Conservation (phyloP, 768 basidiomycete species). For the Nevesoporus exiguus region DNA sequence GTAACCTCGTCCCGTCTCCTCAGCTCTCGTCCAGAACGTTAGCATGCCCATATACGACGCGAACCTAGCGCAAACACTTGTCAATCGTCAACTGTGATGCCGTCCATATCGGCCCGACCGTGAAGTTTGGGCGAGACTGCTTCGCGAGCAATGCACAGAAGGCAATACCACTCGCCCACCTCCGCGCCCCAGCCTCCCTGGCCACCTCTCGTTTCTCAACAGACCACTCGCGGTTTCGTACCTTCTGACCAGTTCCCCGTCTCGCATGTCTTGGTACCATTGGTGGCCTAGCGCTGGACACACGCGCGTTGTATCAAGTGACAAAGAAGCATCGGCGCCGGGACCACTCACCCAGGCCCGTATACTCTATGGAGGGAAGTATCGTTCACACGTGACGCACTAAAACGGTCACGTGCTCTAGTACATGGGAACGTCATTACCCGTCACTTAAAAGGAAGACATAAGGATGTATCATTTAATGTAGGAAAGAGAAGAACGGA, state of each 20-base stretch:
- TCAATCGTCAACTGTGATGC: background rate
- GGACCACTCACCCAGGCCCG: constrained; percentile 2
- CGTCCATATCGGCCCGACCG: background rate
- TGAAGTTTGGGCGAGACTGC: constrained; percentile 1
- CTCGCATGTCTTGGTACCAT: background rate
- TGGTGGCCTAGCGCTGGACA: background rate
- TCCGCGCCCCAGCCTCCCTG: constrained; percentile 6
- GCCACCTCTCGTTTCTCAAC: background rate
- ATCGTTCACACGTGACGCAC: constrained; percentile 23
- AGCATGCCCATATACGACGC: constrained; percentile 11
- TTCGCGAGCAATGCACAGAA: background rate
- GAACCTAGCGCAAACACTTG: constrained; percentile 1
- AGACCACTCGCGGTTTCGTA: background rate
- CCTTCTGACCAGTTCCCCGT: background rate
- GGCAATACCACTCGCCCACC: background rate
- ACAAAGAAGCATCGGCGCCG: constrained; percentile 4
- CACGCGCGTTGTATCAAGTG: constrained; percentile 1
- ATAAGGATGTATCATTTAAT: constrained; percentile 2
- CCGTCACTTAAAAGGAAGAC: constrained; percentile 5
- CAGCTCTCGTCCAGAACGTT: background rate
- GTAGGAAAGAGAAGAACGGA: constrained; percentile 9
- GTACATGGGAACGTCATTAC: background rate
- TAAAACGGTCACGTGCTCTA: constrained; percentile 19
- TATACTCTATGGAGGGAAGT: background rate
- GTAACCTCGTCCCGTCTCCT: background rate